Evolutionary conservation across 345 rosid genomes (phyloP).

Genomic region (Hibiscus trionum): DNA sequence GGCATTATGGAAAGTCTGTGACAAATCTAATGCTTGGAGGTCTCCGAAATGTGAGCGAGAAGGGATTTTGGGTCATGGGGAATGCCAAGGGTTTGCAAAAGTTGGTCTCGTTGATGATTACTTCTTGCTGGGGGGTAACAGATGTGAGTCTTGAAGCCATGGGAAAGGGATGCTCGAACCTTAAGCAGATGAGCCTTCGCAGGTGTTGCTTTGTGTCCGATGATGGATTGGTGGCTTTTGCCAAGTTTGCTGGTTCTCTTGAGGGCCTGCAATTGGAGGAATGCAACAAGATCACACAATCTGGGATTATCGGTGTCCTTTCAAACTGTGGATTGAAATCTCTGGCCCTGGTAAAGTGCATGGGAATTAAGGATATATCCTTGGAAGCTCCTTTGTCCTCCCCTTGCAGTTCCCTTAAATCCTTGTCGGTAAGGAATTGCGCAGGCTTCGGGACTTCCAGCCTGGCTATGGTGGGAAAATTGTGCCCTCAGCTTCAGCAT

Average conservation of each 20-base stretch:
- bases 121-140: constrained; percentile 56
- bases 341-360: constrained; percentile 47
- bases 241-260: constrained; percentile 43
- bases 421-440: constrained; percentile 47
- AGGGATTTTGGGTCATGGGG: constrained; percentile 87
- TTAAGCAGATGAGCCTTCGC: constrained; percentile 58
- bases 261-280: constrained; percentile 68
- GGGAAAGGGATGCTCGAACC: constrained; percentile 44
- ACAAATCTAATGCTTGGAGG: constrained; percentile 37
- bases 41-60: constrained; percentile 55
- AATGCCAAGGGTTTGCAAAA: constrained; percentile 57
- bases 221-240: constrained; percentile 44
- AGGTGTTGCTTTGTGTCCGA: constrained; percentile 58
- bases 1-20: constrained; percentile 57
- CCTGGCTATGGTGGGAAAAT: constrained; percentile 46
- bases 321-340: constrained; percentile 47
- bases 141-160: constrained; percentile 59
- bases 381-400: constrained; percentile 20
- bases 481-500: constrained; percentile 64
- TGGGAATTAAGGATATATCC: constrained; percentile 50
- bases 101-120: constrained; percentile 38
- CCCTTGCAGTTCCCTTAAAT: constrained; percentile 40
- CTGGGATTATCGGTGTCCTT: constrained; percentile 42
- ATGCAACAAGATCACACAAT: constrained; percentile 42
- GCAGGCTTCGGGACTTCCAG: constrained; percentile 55